Base-by-base conservation (phyloP, 208 protist genomes). In the Leishmania mexicana region DNA sequence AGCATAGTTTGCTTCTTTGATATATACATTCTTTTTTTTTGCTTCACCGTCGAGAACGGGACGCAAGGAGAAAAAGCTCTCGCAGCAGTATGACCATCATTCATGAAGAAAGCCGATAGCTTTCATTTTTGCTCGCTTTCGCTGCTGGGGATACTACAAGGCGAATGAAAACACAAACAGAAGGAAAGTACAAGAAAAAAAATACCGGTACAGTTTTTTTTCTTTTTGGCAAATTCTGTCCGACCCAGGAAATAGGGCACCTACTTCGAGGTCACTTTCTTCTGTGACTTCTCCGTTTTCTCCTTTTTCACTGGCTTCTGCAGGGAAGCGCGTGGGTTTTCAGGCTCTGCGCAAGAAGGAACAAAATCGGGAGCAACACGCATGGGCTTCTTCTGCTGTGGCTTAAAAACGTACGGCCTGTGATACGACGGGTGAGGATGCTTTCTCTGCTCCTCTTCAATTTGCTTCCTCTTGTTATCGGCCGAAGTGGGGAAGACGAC, bases 301-400 rank as follows among this genome's bases (percentile, higher is more conserved):
- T 60, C 24, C 28, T 73, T 80, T 47, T 2, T 72, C 35, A 54
- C 47, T 42, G 68, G 60, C 60, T 70, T 76, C 49, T 58, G 70
- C 2, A 15, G 8, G 3, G 35, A 19, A 31, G 11, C 15, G 17
- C 31, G 76, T 15, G 84, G 82, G 58, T 87, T 68, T 11, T 87
- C 76, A 11, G 89, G 87, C 13, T 85, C 76, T 40, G 94, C 94
- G 85, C 94, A 97, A 6, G 90, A 81, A 28, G 92, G 94, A 81
- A 94, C 92, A 86, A 97, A 97, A 84, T 96, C 89, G 6, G 80
- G 71, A 49, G 84, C 10, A 54, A 97, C 94, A 71, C 88, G 93
- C 81, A 92, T 79, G 11, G 81, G 49, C 65, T 89, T 89, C 54
- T 79, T 81, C 31, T 80, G 67, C 28, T 75, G 19, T 11, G 81